phyloP scores from a whole-genome alignment of 2,329 filamentous ascomycete species.

The Aspergillus amoenus region DNA sequence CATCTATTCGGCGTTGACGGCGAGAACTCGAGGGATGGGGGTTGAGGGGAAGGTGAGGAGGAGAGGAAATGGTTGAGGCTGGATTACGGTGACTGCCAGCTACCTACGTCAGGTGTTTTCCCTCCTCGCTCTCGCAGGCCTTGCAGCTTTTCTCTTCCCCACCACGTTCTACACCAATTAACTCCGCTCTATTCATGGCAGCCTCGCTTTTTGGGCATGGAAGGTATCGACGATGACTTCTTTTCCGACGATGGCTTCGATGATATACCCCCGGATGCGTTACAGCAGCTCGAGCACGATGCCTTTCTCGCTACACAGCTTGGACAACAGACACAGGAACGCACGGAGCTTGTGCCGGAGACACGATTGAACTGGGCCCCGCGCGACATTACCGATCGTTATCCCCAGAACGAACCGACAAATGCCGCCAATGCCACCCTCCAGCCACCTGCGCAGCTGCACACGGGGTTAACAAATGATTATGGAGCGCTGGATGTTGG shows the following conservation, averaged over 20 bases:
- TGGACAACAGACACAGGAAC: slow-evolving; percentile 23
- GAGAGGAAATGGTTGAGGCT: slow-evolving; percentile 10
- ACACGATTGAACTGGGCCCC: not conserved
- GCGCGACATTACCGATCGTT: not conserved
- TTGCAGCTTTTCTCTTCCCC: slow-evolving; percentile 7
- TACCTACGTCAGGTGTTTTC: slow-evolving; percentile 14
- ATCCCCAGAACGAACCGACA: slow-evolving; percentile 4
- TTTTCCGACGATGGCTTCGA: slow-evolving; percentile 50
- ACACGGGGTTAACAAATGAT: slow-evolving; percentile 39
- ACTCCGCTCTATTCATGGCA: slow-evolving; percentile 33
- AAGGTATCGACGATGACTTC: slow-evolving; percentile 48
- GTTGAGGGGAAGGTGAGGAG: slow-evolving; percentile 13
- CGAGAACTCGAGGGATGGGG: slow-evolving; percentile 9
- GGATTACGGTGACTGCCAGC: slow-evolving; percentile 4
- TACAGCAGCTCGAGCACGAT: slow-evolving; percentile 46
- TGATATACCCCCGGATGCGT: slow-evolving; percentile 42
- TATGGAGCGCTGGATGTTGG: slow-evolving; percentile 46
- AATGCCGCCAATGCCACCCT: slow-evolving; percentile 20
- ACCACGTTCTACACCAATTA: slow-evolving; percentile 2
- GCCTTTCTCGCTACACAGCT: slow-evolving; percentile 46
- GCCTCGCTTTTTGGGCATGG: slow-evolving; percentile 40
- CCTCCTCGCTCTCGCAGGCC: not conserved
- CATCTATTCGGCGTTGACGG: slow-evolving; percentile 6
- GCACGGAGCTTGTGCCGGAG: slow-evolving; percentile 1
- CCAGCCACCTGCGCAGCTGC: slow-evolving; percentile 29